These are phyloP conservation scores for Globisporangium cystogenes DNA, from an alignment of 352 stramenopile genomes.

Conservation along the genomic window DNA sequence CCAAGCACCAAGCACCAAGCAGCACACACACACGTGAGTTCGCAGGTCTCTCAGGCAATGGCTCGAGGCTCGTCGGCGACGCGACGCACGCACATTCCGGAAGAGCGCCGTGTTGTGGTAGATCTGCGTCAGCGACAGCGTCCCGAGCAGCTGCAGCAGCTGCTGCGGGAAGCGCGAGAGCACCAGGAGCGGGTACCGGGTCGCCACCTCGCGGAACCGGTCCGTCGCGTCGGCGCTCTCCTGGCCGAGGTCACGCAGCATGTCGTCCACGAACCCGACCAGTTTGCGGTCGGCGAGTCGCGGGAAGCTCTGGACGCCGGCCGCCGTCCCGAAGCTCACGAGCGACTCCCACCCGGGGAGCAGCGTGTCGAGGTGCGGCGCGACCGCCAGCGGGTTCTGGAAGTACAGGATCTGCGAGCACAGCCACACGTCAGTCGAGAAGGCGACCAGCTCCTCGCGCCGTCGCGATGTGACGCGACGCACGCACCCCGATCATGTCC, in stretches of 20 bases:
- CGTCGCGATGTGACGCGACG: too few relatives aligned
- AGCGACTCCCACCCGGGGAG: slow-evolving; percentile 56
- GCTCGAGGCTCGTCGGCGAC: too few relatives aligned
- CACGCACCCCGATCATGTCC: slow-evolving; percentile 48
- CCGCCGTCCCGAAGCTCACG: slow-evolving; percentile 21
- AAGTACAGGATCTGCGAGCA: slow-evolving; percentile 49
- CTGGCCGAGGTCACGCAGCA: slow-evolving; percentile 31
- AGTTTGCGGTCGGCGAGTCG: slow-evolving; percentile 17
- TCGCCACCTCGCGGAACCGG: slow-evolving; percentile 48
- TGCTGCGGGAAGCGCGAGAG: slow-evolving; percentile 42
- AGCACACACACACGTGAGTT: background rate
- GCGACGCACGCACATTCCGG: slow-evolving; percentile 36
- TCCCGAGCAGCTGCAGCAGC: slow-evolving; percentile 45
- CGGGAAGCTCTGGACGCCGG: slow-evolving; percentile 9
- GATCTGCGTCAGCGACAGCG: slow-evolving; percentile 58
- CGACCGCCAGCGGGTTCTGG: slow-evolving; percentile 39
- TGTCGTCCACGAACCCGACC: slow-evolving; percentile 40
- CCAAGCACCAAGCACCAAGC: background rate
- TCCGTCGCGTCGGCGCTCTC: slow-evolving; percentile 50
- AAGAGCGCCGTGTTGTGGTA: slow-evolving; percentile 61
- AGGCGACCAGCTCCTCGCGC: background rate
- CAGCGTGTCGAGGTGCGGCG: slow-evolving; percentile 37
- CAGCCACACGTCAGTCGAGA: background rate
- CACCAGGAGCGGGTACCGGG: slow-evolving; percentile 50
- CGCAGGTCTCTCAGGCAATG: background rate